A percentile compares a stretch with the other conserved stretches of the same genome.
Conservation (phyloP, 1,284 basidiomycete genomes). For the Sporisorium graminicola region DNA sequence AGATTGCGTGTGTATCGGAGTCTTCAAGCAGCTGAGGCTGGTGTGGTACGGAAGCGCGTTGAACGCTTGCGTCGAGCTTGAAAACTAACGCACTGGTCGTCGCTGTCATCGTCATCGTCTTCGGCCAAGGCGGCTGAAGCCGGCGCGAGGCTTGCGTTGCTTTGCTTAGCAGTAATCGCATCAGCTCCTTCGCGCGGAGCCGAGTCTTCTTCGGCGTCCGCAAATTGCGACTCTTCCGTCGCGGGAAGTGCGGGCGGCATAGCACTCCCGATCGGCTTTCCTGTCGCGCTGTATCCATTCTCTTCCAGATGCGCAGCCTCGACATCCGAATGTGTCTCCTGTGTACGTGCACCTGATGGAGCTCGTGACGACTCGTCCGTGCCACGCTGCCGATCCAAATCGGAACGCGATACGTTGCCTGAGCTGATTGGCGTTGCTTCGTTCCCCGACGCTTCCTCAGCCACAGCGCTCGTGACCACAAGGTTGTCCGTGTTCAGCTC, state of each 20-base stretch:
- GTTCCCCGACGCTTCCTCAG: not conserved
- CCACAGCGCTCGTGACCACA: not conserved
- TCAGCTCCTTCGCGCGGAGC: not conserved
- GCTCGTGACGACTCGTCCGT: constrained; percentile 28
- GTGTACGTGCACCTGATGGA: constrained; percentile 25
- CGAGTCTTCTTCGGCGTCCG: constrained; percentile 44
- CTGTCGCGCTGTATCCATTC: too few relatives aligned
- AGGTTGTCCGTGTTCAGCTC: constrained; percentile 8
- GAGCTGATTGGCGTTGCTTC: constrained; percentile 29
- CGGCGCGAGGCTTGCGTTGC: not conserved
- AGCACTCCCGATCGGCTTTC: not conserved
- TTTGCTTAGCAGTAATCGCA: constrained; percentile 7
- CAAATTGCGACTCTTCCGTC: constrained; percentile 51
- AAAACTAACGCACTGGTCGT: constrained; percentile 46
- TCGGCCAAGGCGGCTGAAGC: not conserved
- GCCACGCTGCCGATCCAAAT: constrained; percentile 32
- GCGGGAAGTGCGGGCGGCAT: constrained; percentile 1
- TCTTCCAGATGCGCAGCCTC: not conserved
- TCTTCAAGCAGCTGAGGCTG: constrained; percentile 18
- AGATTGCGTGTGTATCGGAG: not conserved
- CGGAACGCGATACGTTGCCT: constrained; percentile 29
- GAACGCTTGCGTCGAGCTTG: constrained; percentile 43
- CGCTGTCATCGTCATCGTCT: constrained; percentile 45
- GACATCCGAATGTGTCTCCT: constrained; percentile 22
- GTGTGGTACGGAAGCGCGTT: constrained; percentile 32